Percentiles rank a stretch among this genome's conserved stretches.
These are phyloP conservation scores for Fraxinus baroniana DNA, from an alignment of 305 asterid genomes.

Conservation along the genomic window DNA sequence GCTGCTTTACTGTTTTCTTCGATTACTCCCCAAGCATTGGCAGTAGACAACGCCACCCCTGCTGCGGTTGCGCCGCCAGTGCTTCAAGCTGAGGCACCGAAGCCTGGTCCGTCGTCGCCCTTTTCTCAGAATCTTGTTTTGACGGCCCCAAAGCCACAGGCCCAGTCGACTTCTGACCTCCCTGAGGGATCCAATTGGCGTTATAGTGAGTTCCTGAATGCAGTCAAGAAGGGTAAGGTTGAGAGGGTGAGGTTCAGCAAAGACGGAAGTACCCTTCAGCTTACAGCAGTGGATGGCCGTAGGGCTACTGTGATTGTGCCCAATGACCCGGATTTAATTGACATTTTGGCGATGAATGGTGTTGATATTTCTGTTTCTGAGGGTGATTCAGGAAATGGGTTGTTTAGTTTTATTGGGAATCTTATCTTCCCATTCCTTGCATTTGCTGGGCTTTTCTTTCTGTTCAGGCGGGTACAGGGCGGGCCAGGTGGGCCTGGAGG, in stretches of 20 bases:
- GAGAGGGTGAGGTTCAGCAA: conserved; percentile 55
- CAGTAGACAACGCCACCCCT: conserved; percentile 47
- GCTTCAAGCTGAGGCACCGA: conserved; percentile 53
- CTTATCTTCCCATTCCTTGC: conserved; percentile 47
- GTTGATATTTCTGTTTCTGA: conserved; percentile 56
- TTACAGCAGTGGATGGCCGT: conserved; percentile 51
- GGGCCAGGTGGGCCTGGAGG: conserved; percentile 60
- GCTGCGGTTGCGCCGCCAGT: conserved; percentile 52
- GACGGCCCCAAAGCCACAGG: conserved; percentile 74
- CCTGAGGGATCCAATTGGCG: conserved; percentile 92
- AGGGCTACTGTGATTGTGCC: conserved; percentile 51
- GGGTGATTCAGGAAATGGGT: conserved; percentile 52
- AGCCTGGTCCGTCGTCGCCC: conserved; percentile 50
- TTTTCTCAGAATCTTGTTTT: conserved; percentile 56
- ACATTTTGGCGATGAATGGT: conserved; percentile 53
- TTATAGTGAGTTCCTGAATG: conserved; percentile 86
- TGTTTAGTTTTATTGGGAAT: conserved; percentile 43
- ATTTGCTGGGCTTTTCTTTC: conserved; percentile 43
- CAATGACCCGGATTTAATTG: conserved; percentile 52
- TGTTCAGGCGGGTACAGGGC: conserved; percentile 48
- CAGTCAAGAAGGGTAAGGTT: conserved; percentile 94
- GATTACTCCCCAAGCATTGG: conserved; percentile 64
- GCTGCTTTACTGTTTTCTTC: conserved; percentile 78
- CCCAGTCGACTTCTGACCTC: conserved; percentile 60
- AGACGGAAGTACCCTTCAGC: conserved; percentile 48